These are phyloP conservation scores for Blastocystis sp. DNA, from an alignment of 352 stramenopile genomes.

Conservation along the genomic window DNA sequence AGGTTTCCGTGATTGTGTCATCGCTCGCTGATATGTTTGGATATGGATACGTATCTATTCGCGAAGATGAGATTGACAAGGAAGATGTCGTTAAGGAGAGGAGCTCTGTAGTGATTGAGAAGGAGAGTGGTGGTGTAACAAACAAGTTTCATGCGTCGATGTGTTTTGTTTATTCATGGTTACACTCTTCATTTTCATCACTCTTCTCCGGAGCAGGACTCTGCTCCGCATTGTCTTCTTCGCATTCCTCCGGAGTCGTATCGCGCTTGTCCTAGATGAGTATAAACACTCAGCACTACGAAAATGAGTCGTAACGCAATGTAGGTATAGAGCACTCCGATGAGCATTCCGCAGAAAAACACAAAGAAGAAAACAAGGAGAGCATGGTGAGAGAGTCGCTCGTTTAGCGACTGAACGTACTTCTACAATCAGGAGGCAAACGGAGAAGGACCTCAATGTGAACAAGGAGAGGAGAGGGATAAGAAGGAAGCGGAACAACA, in stretches of 20 bases:
- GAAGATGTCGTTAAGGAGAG: not conserved
- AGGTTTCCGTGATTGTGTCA: not conserved
- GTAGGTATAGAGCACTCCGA: not conserved
- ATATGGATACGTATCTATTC: not conserved
- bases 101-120: not conserved
- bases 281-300: no score
- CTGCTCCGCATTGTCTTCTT: no score
- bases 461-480: not conserved
- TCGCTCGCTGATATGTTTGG: constrained; percentile 29
- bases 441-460: not conserved
- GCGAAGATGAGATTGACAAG: not conserved
- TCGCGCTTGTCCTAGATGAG: no score
- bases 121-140: not conserved
- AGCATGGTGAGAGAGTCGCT: not conserved
- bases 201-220: not conserved
- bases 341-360: not conserved
- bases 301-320: not conserved
- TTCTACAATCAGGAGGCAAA: not conserved
- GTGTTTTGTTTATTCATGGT: not conserved
- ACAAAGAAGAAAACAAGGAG: not conserved
- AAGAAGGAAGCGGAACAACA: not conserved
- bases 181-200: not conserved
- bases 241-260: no score
- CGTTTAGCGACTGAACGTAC: not conserved
- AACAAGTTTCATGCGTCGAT: not conserved